Base-by-base conservation (phyloP, 148 eudicot genomes). In the Silene uniflora region DNA sequence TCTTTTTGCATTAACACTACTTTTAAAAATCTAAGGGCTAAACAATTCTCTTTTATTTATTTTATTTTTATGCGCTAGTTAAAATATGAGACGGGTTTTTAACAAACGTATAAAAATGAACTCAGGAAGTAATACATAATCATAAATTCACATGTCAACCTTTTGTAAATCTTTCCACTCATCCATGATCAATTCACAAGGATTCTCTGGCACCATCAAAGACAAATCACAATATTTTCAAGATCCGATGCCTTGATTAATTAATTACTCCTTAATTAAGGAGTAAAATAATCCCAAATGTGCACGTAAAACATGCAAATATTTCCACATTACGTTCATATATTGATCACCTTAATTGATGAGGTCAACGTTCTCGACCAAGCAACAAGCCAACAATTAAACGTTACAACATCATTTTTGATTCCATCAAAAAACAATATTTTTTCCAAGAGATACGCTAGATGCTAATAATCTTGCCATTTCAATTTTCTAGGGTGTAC, bases 301-400 rank as follows among this genome's bases (percentile, higher is more conserved):
- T 61, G 27, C 11, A 21, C 65, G 25, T 21, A 61, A 61, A 61
- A 61, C 65, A 61, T 61, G 65, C 65, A 61, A 39, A 61, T 59
- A 61, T 61, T 22, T 61, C 19, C 11, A 5, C 14, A 22, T 14
- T 61, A 61, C 19, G 5, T 39, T 32, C 35, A 32, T 32, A 32
- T 5, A 32, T 32, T 61, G 25, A 19, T 61, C 2, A 3, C 7
- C 56, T 52, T 3, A 23, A 61, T 21, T 61, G 25, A 61, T 61
- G 65, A 9, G 65, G 65, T 61, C 65, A 61, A 61, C 65, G 24
- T 61, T 61, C 65, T 61, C 1, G 29, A 21, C 19, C 29, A 19
- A 61, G 14, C 27, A 49, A 59, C 5, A 19, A 61, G 14, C 64
- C 13, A 59, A 19, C 63, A 5, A 60, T 10, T 10, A 60, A 60